These are phyloP conservation scores for Venturia carpophila DNA, from an alignment of 2,329 filamentous ascomycete genomes.

Conservation along the genomic window DNA sequence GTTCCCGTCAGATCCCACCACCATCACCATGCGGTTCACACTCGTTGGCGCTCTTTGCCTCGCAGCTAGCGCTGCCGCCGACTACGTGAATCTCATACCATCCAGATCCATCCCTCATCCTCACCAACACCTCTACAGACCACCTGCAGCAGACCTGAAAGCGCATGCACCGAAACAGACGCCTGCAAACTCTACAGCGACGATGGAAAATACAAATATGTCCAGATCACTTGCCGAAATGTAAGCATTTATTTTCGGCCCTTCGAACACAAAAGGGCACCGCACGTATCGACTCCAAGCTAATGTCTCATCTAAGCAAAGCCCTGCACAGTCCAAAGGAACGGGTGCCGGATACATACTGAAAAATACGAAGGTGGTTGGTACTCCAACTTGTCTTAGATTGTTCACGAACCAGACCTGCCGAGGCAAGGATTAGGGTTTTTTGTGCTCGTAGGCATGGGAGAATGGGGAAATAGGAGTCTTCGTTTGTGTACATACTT, in stretches of 20 bases:
- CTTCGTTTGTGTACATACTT: no score
- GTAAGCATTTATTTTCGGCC: not conserved
- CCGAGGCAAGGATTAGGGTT: no score
- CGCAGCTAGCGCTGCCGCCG: not conserved
- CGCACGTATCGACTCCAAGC: no score
- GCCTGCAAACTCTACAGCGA: not conserved
- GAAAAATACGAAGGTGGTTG: not conserved
- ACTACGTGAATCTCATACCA: not conserved
- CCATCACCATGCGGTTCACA: not conserved
- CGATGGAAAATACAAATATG: not conserved
- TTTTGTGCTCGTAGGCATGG: no score
- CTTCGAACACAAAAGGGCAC: no score
- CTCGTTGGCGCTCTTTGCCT: not conserved
- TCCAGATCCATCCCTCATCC: no score
- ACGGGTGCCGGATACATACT: not conserved
- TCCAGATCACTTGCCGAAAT: not conserved
- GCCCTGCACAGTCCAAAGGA: not conserved
- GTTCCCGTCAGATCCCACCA: not conserved
- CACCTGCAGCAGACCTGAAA: not conserved
- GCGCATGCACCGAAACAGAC: not conserved
- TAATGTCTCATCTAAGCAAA: not conserved
- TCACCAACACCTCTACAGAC: not conserved
- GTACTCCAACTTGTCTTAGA: not conserved
- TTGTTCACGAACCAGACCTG: not conserved
- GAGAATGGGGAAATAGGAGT: no score